These are phyloP conservation scores for Neonectria magnoliae DNA, from an alignment of 2,329 filamentous ascomycete genomes.

Conservation along the genomic window DNA sequence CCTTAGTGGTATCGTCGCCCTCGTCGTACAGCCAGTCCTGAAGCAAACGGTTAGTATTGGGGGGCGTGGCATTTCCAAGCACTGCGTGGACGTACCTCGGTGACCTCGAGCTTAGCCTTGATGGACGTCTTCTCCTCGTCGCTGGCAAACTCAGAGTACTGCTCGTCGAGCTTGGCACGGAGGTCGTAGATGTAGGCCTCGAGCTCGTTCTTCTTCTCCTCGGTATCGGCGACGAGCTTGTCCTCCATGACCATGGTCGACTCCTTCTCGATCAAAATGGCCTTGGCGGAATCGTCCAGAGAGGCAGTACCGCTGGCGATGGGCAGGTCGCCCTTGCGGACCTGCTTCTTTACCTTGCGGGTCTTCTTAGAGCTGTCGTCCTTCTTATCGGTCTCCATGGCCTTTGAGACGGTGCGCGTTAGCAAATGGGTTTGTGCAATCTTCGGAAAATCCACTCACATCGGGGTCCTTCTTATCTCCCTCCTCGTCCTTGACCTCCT, in stretches of 20 bases:
- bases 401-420: constrained; percentile 57
- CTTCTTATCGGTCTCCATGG: constrained; percentile 85
- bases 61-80: not conserved
- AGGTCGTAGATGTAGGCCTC: constrained; percentile 98
- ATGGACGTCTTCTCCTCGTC: constrained; percentile 94
- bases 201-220: constrained; percentile 99
- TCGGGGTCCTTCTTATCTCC: constrained; percentile 74
- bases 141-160: constrained; percentile 87
- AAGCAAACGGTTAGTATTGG: constrained; percentile 23
- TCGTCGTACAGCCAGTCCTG: constrained; percentile 99
- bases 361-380: constrained; percentile 82
- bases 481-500: constrained; percentile 82
- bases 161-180: constrained; percentile 92
- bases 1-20: constrained; percentile 93
- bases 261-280: constrained; percentile 81
- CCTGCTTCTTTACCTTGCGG: constrained; percentile 99
- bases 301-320: constrained; percentile 85
- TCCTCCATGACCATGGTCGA: constrained; percentile 95
- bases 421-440: constrained; percentile 34
- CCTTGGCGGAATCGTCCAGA: constrained; percentile 75
- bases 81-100: constrained; percentile 75
- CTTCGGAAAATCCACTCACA: constrained; percentile 64
- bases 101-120: constrained; percentile 81
- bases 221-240: constrained; percentile 97
- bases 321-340: constrained; percentile 94